Conservation (phyloP, 495 filamentous ascomycete genomes). For the Penicillium salamii region DNA sequence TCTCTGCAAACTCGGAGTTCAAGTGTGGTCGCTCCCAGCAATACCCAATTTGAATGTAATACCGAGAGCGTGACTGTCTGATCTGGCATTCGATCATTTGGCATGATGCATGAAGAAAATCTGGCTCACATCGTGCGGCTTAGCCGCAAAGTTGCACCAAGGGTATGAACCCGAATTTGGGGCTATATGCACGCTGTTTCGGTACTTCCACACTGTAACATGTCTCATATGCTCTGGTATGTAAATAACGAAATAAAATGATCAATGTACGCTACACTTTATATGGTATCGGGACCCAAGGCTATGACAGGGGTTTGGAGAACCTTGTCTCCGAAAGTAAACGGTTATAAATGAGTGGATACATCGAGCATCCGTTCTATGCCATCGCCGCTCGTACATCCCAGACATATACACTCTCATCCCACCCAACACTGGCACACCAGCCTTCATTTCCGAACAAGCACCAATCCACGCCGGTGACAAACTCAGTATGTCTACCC, state of each 20-base stretch:
- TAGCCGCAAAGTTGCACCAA: too few species aligned
- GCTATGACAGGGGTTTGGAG: background rate
- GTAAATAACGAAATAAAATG: conserved; percentile 28
- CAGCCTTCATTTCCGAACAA: conserved; percentile 93
- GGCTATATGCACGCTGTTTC: too few species aligned
- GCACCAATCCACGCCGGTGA: conserved; percentile 97
- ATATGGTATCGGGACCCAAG: background rate
- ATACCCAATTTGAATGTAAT: background rate
- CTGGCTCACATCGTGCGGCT: too few species aligned
- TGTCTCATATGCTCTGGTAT: conserved; percentile 1
- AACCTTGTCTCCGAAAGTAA: too few species aligned
- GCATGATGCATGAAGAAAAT: too few species aligned
- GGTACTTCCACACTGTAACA: background rate
- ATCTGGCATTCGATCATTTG: background rate
- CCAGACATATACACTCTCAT: conserved; percentile 87
- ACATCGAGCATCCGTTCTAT: conserved; percentile 11
- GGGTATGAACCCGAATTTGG: too few species aligned
- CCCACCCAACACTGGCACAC: conserved; percentile 92
- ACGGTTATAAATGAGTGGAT: background rate
- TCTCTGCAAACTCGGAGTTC: too few species aligned
- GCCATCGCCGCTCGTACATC: conserved; percentile 72
- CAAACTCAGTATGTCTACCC: conserved; percentile 92
- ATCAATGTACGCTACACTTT: conserved; percentile 4
- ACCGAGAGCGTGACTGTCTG: background rate
- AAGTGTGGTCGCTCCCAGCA: background rate